Conservation (phyloP, 306 rosid species). For the Malus orientalis region DNA sequence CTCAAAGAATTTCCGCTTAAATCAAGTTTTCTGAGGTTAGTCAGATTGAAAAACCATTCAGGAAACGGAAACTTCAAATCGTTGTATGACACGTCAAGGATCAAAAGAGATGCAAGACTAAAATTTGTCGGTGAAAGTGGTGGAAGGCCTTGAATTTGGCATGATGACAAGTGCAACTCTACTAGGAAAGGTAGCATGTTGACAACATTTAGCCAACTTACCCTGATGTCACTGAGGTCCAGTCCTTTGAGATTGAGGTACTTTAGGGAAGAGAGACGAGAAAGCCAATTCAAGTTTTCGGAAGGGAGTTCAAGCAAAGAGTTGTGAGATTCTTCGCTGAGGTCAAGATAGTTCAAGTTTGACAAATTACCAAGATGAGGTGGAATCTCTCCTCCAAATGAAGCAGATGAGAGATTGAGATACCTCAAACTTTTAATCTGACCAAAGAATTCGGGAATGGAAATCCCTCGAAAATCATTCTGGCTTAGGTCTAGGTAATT, state of each 20-base stretch:
- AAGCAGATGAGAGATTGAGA: not conserved
- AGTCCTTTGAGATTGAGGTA: not conserved
- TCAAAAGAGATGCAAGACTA: not conserved
- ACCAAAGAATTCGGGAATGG: not conserved
- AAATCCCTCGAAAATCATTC: not conserved
- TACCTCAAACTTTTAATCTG: not conserved
- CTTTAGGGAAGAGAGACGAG: not conserved
- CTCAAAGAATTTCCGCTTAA: too few relatives aligned
- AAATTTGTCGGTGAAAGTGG: not conserved
- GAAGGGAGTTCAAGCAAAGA: not conserved
- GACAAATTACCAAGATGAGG: not conserved
- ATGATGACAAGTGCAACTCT: too few relatives aligned
- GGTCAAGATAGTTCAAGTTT: not conserved
- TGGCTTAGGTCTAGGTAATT: not conserved
- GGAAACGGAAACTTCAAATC: not conserved
- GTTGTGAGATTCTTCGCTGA: not conserved
- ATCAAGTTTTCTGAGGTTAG: not conserved
- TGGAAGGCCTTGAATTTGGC: not conserved
- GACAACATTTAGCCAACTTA: not conserved
- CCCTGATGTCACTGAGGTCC: not conserved
- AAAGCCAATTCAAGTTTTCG: not conserved
- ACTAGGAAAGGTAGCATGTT: not conserved
- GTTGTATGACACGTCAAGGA: not conserved
- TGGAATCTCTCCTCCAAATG: not conserved
- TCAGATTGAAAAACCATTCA: not conserved